phyloP scores from a whole-genome alignment of 2,329 filamentous ascomycete species.

The Cordyceps militaris region DNA sequence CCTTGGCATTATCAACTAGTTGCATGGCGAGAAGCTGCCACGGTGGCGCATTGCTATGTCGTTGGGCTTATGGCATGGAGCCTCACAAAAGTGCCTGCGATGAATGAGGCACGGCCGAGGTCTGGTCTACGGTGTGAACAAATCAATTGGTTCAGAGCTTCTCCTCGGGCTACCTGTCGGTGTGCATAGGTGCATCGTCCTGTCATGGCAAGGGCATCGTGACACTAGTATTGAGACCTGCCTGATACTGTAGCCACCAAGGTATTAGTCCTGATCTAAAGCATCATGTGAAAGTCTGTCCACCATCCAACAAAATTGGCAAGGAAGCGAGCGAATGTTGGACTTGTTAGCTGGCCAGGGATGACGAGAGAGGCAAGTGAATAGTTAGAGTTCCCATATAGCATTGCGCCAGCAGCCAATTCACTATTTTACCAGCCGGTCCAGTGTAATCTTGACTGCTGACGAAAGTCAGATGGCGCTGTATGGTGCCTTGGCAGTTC shows the following conservation, averaged over 20 bases:
- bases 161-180: background rate
- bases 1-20: slow-evolving; percentile 2
- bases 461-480: background rate
- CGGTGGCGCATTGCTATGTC: background rate
- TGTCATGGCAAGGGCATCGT: background rate
- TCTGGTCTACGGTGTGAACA: background rate
- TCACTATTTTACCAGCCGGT: background rate
- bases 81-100: slow-evolving; percentile 5
- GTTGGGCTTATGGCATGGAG: background rate
- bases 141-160: background rate
- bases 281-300: background rate
- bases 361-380: background rate
- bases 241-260: background rate
- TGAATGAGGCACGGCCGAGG: slow-evolving; percentile 1
- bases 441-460: background rate
- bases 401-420: background rate
- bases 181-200: slow-evolving; percentile 5
- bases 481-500: background rate
- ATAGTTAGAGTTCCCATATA: background rate
- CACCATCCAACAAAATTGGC: slow-evolving; percentile 7
- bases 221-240: background rate
- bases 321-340: background rate
- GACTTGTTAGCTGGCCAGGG: background rate
- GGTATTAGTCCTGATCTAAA: background rate
- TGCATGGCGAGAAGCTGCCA: background rate